Evolutionary conservation across 805 yeast species (phyloP).

Genomic region (Candida peoriensis): DNA sequence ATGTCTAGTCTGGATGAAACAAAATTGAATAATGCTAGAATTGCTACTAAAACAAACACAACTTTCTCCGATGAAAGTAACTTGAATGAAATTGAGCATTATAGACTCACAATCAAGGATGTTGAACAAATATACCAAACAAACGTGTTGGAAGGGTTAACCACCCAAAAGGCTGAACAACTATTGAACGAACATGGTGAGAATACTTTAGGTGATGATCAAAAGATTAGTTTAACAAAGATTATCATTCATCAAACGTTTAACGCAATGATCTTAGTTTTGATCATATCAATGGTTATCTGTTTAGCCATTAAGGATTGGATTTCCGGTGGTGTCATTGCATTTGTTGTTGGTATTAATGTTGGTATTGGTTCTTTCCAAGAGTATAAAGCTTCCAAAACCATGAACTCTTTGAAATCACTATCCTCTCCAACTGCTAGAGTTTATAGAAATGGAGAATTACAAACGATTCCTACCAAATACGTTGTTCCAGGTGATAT

Average conservation of each 20-base stretch:
- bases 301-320: constrained; percentile 71
- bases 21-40: constrained; percentile 13
- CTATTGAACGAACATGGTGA: constrained; percentile 40
- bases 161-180: constrained; percentile 28
- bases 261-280: constrained; percentile 75
- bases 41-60: constrained; percentile 10
- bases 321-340: constrained; percentile 80
- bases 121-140: constrained; percentile 38
- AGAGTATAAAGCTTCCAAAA: constrained; percentile 70
- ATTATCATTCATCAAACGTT: constrained; percentile 63
- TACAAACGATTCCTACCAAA: constrained; percentile 51
- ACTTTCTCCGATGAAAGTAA: constrained; percentile 11
- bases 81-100: constrained; percentile 20
- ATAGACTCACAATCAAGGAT: constrained; percentile 26
- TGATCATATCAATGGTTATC: constrained; percentile 63
- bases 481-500: constrained; percentile 74
- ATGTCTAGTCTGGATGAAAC: constrained; percentile 13
- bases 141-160: constrained; percentile 43
- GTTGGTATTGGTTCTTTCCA: constrained; percentile 65
- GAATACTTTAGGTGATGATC: constrained; percentile 58
- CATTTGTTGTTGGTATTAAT: constrained; percentile 59
- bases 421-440: constrained; percentile 68
- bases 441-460: constrained; percentile 57
- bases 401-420: constrained; percentile 68
- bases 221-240: constrained; percentile 44